These are phyloP conservation scores for Phytophthora cryptogea DNA, from an alignment of 352 stramenopile genomes.

Conservation along the genomic window DNA sequence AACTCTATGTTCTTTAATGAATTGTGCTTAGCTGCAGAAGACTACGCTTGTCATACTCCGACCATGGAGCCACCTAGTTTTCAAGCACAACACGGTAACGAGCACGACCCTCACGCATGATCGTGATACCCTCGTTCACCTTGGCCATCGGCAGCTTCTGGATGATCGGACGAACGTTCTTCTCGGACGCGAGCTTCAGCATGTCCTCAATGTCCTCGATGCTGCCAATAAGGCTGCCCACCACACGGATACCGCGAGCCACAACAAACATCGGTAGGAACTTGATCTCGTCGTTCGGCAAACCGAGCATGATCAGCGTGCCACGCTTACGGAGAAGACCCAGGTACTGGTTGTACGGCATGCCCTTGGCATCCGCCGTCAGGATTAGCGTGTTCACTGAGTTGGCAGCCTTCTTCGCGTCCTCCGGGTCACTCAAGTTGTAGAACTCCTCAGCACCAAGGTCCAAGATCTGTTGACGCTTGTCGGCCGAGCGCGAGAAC, in stretches of 20 bases:
- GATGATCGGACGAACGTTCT: conserved; percentile 61
- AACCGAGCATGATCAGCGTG: conserved; percentile 70
- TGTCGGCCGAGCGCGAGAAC: conserved; percentile 59
- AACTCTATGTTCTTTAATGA: no score
- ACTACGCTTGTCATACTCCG: not conserved
- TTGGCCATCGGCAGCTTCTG: conserved; percentile 53
- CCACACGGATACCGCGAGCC: conserved; percentile 43
- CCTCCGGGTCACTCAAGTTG: conserved; percentile 48
- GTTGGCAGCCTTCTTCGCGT: conserved; percentile 33
- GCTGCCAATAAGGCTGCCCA: conserved; percentile 84
- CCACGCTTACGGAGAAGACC: conserved; percentile 59
- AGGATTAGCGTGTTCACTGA: conserved; percentile 76
- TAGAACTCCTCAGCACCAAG: conserved; percentile 71
- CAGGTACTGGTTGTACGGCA: conserved; percentile 60
- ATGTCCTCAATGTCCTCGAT: conserved; percentile 87
- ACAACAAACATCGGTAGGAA: conserved; percentile 67
- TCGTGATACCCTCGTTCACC: conserved; percentile 46
- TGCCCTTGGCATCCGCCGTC: conserved; percentile 64
- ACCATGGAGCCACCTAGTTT: conserved; percentile 20
- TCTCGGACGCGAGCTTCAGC: conserved; percentile 76
- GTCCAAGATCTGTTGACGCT: conserved; percentile 80
- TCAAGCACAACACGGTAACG: conserved; percentile 57
- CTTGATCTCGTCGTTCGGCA: conserved; percentile 64
- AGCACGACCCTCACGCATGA: conserved; percentile 41
- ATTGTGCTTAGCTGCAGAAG: not conserved